A percentile compares a stretch with the other conserved stretches of the same genome.
phyloP scores from a whole-genome alignment of 139 green algal genomes.

The Micractinium sp. region DNA sequence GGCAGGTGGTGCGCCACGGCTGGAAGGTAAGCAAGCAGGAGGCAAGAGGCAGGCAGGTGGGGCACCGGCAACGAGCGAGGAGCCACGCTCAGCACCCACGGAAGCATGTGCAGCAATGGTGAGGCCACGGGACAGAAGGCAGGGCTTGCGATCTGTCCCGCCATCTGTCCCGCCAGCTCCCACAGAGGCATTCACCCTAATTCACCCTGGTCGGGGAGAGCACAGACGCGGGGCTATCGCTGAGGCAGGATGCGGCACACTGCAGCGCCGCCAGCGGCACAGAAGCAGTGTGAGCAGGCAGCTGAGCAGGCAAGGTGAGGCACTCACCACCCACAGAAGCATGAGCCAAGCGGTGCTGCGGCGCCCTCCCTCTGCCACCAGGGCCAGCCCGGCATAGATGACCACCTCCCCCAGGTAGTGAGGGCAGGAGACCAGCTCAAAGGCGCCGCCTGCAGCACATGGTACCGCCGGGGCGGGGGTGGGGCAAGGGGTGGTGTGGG shows the following conservation, averaged over 20 bases:
- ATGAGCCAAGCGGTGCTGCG: slow-evolving; percentile 35
- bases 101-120: no score
- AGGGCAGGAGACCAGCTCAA: slow-evolving; percentile 81
- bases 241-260: background rate
- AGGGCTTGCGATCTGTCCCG: no score
- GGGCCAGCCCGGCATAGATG: slow-evolving; percentile 73
- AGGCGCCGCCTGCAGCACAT: slow-evolving; percentile 59
- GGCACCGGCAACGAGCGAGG: no score
- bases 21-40: no score
- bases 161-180: background rate
- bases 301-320: background rate
- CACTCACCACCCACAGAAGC: slow-evolving; percentile 55
- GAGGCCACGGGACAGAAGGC: no score
- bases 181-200: background rate
- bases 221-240: background rate
- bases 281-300: background rate
- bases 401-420: slow-evolving; percentile 88
- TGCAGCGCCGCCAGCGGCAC: background rate
- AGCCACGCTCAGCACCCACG: no score
- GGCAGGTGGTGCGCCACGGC: no score
- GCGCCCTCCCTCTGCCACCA: slow-evolving; percentile 19
- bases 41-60: no score
- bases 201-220: background rate
- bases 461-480: background rate
- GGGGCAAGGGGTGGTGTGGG: background rate